Evolutionary conservation across 306 rosid species (phyloP).

Genomic region (Rosa chinensis): DNA sequence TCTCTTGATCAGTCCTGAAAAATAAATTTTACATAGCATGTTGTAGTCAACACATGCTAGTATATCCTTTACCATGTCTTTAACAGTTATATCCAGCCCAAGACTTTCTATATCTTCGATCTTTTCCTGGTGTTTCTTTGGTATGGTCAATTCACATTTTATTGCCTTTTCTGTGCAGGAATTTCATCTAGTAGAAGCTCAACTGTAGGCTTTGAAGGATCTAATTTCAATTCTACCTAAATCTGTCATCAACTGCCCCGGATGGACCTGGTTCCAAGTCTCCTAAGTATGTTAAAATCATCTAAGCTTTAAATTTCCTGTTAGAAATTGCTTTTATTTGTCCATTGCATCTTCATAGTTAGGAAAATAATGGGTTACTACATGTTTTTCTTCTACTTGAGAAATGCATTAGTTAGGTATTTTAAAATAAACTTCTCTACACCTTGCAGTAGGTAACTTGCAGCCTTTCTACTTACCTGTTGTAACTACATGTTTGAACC

Average conservation of each 20-base stretch:
- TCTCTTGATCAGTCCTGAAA: background rate
- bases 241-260: conserved; percentile 45
- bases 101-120: background rate
- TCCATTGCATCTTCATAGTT: conserved; percentile 5
- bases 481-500: too few species aligned
- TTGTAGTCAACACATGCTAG: background rate
- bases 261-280: conserved; percentile 52
- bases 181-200: conserved; percentile 55
- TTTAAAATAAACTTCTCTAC: background rate
- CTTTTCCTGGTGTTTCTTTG: background rate
- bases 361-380: background rate
- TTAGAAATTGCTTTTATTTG: background rate
- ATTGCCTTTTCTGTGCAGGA: conserved; percentile 39
- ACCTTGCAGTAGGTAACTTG: conserved; percentile 42
- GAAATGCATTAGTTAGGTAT: background rate
- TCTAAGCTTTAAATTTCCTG: conserved; percentile 6
- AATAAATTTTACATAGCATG: background rate
- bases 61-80: background rate
- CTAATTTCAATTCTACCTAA: conserved; percentile 50
- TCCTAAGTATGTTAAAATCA: conserved; percentile 53
- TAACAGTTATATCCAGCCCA: background rate
- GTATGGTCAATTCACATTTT: background rate
- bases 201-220: conserved; percentile 47
- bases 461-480: too few species aligned
- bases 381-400: background rate